Base-by-base conservation (phyloP, 192 early-diverging fungal genomes). In the Coemansia sp. region DNA sequence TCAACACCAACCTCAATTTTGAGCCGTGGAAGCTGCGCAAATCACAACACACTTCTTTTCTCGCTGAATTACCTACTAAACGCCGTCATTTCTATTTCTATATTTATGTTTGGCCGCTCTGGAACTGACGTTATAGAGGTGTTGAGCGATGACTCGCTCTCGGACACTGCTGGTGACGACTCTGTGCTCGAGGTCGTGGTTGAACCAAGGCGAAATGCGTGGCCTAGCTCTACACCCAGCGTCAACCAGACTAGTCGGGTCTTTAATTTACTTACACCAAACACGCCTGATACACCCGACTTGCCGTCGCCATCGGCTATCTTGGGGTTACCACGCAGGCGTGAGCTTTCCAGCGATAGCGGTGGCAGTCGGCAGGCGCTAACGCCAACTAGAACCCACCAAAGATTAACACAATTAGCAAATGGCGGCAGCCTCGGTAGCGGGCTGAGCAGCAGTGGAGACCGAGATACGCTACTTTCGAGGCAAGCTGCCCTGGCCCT, bases 261-360 rank as follows among this genome's bases (percentile, higher is more conserved):
- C 33, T 34, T 57, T 33, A 57, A 19, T 24, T 9, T 57, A 34
- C 60, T 62, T 59, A 42, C 67, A 33, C 54, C 54, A 4, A 51
- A 19, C 48, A 56, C 41, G 16, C 77, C 77, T 11, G 68, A 48
- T 2, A 80, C 78, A 8, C 78, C 78, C 27, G 72, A 79, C 29
- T 45, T 80, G 35, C 78, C 78, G 6, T 80, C 78, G 13, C 73
- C 78, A 5, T 74, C 73, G 11, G 50, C 34, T 14, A 65, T 79
- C 6, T 48, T 79, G 51, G 68, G 63, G 21, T 41, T 34, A 3
- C 33, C 29, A 33, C 59, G 62, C 27, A 41, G 46, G 19, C 68
- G 68, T 6, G 31, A 17, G 35, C 54, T 57, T n/a, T 57, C 54
- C 54, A 34, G 54, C 14, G 54, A 57, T 16, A 57, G 54, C 17